These are phyloP conservation scores for Silene latifolia DNA, from an alignment of 148 eudicot genomes.

Conservation along the genomic window DNA sequence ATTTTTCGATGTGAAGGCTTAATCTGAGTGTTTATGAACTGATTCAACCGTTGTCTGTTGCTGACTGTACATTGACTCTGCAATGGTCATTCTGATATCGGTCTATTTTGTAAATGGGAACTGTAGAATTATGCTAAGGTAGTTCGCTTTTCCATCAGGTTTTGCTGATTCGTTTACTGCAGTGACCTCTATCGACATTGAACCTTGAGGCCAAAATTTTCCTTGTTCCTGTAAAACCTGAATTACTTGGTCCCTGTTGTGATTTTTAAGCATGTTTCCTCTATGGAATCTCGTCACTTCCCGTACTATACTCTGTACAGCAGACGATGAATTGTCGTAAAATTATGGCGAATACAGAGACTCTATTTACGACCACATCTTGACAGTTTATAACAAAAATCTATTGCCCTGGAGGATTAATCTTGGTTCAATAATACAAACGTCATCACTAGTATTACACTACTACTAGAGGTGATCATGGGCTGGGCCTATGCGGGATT, in stretches of 20 bases:
- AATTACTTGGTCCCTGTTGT: background rate
- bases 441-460: background rate
- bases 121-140: background rate
- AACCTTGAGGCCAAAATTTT: background rate
- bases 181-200: background rate
- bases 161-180: background rate
- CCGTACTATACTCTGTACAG: background rate
- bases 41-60: background rate
- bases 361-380: too few relatives aligned
- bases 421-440: background rate
- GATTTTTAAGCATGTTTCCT: background rate
- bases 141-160: background rate
- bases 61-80: background rate
- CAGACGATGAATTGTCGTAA: too few relatives aligned
- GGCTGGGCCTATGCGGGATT: too few relatives aligned
- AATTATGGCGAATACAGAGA: too few relatives aligned
- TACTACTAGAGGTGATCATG: too few relatives aligned
- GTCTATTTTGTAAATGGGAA: conserved; percentile 6
- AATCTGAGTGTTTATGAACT: background rate
- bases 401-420: too few relatives aligned
- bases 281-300: background rate
- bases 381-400: too few relatives aligned
- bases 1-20: conserved; percentile 33
- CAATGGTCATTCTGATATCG: conserved; percentile 2
- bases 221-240: background rate